Evolutionary conservation across 2,329 filamentous ascomycete genomes (phyloP).

Genomic region (Incumbomyces lentus): DNA sequence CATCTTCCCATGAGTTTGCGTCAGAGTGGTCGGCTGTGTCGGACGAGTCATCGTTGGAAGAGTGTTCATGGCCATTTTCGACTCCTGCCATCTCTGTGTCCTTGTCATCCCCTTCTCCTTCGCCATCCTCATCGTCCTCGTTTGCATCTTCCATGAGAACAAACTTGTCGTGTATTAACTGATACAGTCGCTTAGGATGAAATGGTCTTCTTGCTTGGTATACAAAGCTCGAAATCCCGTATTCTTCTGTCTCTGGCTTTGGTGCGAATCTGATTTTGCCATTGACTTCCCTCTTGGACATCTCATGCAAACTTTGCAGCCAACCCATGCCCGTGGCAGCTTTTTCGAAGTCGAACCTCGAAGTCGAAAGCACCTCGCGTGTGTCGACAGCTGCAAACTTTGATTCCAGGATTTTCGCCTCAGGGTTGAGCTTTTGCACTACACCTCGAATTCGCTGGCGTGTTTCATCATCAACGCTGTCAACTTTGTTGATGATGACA

Average conservation of each 20-base stretch:
- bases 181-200: conserved; percentile 31
- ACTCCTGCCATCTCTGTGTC: conserved; percentile 23
- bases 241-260: conserved; percentile 63
- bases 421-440: conserved; percentile 54
- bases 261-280: conserved; percentile 48
- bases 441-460: conserved; percentile 42
- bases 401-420: conserved; percentile 53
- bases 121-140: conserved; percentile 22
- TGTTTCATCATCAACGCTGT: conserved; percentile 44
- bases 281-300: conserved; percentile 51
- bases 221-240: conserved; percentile 61
- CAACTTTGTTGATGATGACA: conserved; percentile 60
- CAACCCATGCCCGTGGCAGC: conserved; percentile 58
- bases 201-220: conserved; percentile 51
- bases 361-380: conserved; percentile 54
- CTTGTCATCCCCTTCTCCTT: conserved; percentile 22
- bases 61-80: conserved; percentile 1
- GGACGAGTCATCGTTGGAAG: neutral
- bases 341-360: conserved; percentile 53
- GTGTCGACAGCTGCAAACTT: conserved; percentile 52
- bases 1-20: conserved; percentile 5
- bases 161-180: conserved; percentile 36
- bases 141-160: conserved; percentile 32
- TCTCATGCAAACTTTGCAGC: conserved; percentile 59
- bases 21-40: neutral